Base-by-base conservation (phyloP, 2,329 filamentous ascomycete species). In the Ceratocystiopsis sp. region DNA sequence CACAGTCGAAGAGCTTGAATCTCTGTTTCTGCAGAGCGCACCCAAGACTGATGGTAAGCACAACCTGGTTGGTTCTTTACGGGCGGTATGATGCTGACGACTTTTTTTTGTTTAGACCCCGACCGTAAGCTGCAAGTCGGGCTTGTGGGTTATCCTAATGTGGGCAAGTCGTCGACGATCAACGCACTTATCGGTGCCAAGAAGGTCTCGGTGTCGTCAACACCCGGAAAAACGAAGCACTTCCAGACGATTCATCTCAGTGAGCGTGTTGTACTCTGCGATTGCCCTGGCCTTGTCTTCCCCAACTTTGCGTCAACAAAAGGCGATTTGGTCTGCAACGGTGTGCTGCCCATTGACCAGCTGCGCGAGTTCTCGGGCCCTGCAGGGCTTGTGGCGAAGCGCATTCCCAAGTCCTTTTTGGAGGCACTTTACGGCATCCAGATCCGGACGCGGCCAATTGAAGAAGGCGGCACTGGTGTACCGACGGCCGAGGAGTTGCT, bases 101-200 rank as follows among this genome's bases (percentile, higher is more conserved):
- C 37, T 35, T 14, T 32, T 38, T 19, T 18, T 3, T 35, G 37
- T 21, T 32, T 19, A 69, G 68, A 61, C 4, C 53, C 64, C 10
- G 65, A 67, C 38, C 62, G 62, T 49, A 95, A 93, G 60, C 80
- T 87, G 5, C 78, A 85, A 50, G 91, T 98, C 52, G 91, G 91
- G 53, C 69, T 98, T 17, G 91, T 98, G 35, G 91, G 91, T 46
- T 98, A 98, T 62, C 91, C 91, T 55, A 98, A 98, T 65, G 91
- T 98, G 49, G 91, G 91, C 64, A 98, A 98, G 65, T 98, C 93
- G 1, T 95, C 87, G 40, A 98, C 91, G 15, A 98, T 98, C 70
- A 98, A 98, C 65, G 89, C 91, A 37, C 73, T 98, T n/a, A 87
- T 96, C 46, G 93, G 93, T 41, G 80, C 91, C 44, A 98, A 96